Evolutionary conservation across 106 monocot genomes (phyloP).

Genomic region (Chionographis japonica): DNA sequence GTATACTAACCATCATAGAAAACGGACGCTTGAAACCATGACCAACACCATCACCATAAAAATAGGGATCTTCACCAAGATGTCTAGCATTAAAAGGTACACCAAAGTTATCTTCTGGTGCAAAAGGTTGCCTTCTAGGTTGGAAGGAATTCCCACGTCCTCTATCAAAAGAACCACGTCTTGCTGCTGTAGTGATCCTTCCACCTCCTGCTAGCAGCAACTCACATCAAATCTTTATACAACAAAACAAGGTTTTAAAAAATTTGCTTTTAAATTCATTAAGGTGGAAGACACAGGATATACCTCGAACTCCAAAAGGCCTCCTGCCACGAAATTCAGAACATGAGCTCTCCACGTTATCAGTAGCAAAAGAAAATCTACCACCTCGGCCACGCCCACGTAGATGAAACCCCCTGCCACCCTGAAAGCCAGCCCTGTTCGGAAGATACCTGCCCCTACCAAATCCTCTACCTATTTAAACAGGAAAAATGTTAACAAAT

Average conservation of each 20-base stretch:
- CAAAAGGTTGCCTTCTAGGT: conserved; percentile 36
- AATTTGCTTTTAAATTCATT: no score
- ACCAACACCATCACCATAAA: conserved; percentile 38
- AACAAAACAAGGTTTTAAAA: background rate
- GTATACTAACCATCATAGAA: conserved; percentile 55
- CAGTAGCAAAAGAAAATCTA: conserved; percentile 32
- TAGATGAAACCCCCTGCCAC: conserved; percentile 45
- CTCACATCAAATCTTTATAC: background rate
- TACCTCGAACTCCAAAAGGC: conserved; percentile 59
- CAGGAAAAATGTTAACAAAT: background rate
- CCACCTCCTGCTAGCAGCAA: conserved; percentile 37
- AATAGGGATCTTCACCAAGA: conserved; percentile 53
- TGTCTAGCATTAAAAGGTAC: conserved; percentile 36
- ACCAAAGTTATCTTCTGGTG: conserved; percentile 37
- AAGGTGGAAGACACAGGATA: background rate
- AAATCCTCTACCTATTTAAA: conserved; percentile 57
- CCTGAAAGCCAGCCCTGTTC: conserved; percentile 47
- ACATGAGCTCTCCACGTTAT: conserved; percentile 22
- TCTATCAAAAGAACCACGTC: conserved; percentile 41
- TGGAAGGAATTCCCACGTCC: conserved; percentile 39
- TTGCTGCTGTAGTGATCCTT: conserved; percentile 30
- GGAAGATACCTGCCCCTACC: conserved; percentile 53
- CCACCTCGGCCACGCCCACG: conserved; percentile 55
- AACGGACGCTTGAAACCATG: conserved; percentile 59
- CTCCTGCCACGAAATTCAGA: conserved; percentile 43